Evolutionary conservation across 345 rosid species (phyloP).

Genomic region (Adansonia digitata): DNA sequence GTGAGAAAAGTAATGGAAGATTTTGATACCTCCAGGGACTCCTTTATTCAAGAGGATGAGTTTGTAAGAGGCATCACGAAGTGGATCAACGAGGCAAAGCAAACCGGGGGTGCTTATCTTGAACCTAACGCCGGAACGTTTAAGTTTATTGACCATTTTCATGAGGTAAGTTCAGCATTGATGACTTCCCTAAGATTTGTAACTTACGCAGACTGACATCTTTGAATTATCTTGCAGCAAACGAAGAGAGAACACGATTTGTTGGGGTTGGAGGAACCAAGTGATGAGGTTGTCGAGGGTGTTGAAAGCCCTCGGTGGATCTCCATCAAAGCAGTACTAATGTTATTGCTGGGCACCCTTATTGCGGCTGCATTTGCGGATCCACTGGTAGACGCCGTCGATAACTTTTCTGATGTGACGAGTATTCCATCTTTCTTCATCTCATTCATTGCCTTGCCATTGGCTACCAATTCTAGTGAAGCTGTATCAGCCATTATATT

Average conservation of each 20-base stretch:
- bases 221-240: slow-evolving; percentile 40
- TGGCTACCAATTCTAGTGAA: slow-evolving; percentile 88
- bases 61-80: slow-evolving; percentile 45
- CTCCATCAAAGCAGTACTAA: slow-evolving; percentile 55
- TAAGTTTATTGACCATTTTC: slow-evolving; percentile 44
- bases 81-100: slow-evolving; percentile 56
- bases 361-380: slow-evolving; percentile 95
- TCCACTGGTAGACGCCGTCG: slow-evolving; percentile 90
- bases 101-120: slow-evolving; percentile 33
- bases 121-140: slow-evolving; percentile 36
- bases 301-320: slow-evolving; percentile 51
- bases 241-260: slow-evolving; percentile 64
- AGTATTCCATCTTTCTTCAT: slow-evolving; percentile 93
- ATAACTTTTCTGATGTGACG: slow-evolving; percentile 84
- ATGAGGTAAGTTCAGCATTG: slow-evolving; percentile 36
- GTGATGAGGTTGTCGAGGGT: slow-evolving; percentile 47
- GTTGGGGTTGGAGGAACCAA: slow-evolving; percentile 37
- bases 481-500: slow-evolving; percentile 89
- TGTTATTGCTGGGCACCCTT: slow-evolving; percentile 67
- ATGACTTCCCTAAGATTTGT: neutral
- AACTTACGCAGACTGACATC: neutral
- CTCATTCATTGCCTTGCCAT: slow-evolving; percentile 83
- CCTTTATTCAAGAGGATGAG: slow-evolving; percentile 32
- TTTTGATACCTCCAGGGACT: slow-evolving; percentile 56
- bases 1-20: slow-evolving; percentile 52